phyloP scores from a whole-genome alignment of 352 stramenopile species.

The Pythium guiyangense region DNA sequence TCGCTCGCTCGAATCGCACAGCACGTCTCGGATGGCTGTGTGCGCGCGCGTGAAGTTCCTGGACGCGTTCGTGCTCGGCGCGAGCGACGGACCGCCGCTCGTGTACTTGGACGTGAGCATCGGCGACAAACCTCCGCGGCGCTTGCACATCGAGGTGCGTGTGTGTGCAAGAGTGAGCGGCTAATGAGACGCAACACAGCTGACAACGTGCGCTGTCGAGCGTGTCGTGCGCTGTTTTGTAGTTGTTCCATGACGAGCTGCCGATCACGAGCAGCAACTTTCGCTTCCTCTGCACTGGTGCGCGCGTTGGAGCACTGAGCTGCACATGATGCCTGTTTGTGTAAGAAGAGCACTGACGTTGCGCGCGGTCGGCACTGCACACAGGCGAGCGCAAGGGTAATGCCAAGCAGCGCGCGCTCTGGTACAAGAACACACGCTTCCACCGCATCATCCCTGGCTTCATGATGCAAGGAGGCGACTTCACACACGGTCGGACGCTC shows the following conservation, averaged over 20 bases:
- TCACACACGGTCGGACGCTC: constrained; percentile 65
- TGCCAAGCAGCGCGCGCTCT: constrained; percentile 40
- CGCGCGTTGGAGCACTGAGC: not conserved
- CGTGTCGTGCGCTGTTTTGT: not conserved
- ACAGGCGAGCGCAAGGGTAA: constrained; percentile 48
- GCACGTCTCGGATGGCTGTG: too few species aligned
- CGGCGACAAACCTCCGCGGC: constrained; percentile 38
- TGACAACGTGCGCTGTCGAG: not conserved
- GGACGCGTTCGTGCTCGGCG: constrained; percentile 41
- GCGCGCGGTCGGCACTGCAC: not conserved
- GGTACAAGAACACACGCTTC: constrained; percentile 95
- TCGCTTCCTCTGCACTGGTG: constrained; percentile 67
- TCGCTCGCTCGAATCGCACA: too few species aligned
- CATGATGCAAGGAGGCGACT: constrained; percentile 97
- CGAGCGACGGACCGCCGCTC: constrained; percentile 30
- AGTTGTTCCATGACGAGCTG: constrained; percentile 76
- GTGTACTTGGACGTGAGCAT: constrained; percentile 67
- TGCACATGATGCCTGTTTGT: too few species aligned
- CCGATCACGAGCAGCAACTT: constrained; percentile 65
- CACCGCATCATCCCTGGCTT: constrained; percentile 98
- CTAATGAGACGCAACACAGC: not conserved
- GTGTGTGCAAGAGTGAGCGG: not conserved
- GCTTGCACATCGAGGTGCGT: constrained; percentile 61
- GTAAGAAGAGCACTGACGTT: too few species aligned
- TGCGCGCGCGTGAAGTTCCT: constrained; percentile 36